Evolutionary conservation across 1,139 yeast genomes (phyloP).

Genomic region (Kodamaea anthophila): DNA sequence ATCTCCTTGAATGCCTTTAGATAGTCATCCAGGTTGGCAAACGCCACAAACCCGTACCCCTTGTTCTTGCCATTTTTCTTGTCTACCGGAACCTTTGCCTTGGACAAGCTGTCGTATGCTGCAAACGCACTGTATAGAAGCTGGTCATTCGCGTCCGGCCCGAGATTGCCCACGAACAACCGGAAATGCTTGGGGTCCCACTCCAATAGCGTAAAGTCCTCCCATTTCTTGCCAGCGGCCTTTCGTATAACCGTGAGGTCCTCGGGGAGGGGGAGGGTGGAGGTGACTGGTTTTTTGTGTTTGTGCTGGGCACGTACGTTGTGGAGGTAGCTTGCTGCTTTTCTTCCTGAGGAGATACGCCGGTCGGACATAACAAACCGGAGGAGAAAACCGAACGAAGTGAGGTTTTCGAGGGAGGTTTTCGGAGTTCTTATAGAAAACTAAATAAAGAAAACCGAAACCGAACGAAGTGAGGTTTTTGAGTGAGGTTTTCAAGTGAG

Average conservation of each 20-base stretch:
- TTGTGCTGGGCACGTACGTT: constrained; percentile 11
- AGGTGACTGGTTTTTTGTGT: constrained; percentile 1
- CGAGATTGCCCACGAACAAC: constrained; percentile 69
- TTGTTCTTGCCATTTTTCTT: constrained; percentile 38
- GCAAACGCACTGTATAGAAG: constrained; percentile 46
- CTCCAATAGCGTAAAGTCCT: constrained; percentile 37
- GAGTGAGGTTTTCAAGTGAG: too few species aligned
- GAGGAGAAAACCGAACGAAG: background rate
- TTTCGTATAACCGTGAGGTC: constrained; percentile 6
- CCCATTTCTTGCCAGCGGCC: constrained; percentile 46
- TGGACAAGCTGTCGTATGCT: constrained; percentile 44
- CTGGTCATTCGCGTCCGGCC: constrained; percentile 60
- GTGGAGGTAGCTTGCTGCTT: constrained; percentile 39
- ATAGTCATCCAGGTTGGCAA: constrained; percentile 56
- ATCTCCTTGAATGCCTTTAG: constrained; percentile 65
- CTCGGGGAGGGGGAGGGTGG: background rate
- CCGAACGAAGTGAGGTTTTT: background rate
- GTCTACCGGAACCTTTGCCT: constrained; percentile 52
- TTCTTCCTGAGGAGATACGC: constrained; percentile 42
- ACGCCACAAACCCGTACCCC: constrained; percentile 71
- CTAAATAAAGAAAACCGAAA: background rate
- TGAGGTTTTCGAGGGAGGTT: background rate
- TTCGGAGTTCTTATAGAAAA: too few species aligned
- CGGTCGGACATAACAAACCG: constrained; percentile 40
- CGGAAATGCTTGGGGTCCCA: constrained; percentile 70